Evolutionary conservation across 2,329 filamentous ascomycete genomes (phyloP), one percentile per base, ranked within the genome.

Genomic region (Chlorencoelia australis): DNA sequence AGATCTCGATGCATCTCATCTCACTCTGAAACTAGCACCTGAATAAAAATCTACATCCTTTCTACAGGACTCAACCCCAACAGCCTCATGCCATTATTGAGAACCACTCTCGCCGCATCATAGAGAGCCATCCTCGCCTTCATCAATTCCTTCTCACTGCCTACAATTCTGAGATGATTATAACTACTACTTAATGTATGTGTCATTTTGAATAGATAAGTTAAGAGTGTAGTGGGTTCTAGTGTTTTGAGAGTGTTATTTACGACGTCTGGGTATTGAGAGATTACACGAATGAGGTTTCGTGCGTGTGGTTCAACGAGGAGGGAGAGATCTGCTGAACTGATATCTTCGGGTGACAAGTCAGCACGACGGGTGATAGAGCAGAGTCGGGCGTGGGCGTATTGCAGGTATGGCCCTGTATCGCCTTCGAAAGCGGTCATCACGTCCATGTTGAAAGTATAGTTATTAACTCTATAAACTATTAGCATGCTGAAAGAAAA

Each of bases 391-490:
- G 81, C 79, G 54, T 87, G 80, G 4, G 83, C 83, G 55, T 88
- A 87, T 64, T 93, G 84, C 28, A 93, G 71, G 58, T 88, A 88
- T 9, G 83, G 82, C 6, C 85, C 85, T 2, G 84, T 91, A 58
- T 89, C 83, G 27, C 83, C 83, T 61, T 91, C 83, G 47, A 88
- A 88, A 3, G 79, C 83, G 6, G 77, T 82, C 81, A 91, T 88
- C 47, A 74, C 71, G 41, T 85, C 76, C 68, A 87, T 78, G 63
- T 88, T 79, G 62, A 89, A 88, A 39, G 71, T 67, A 55, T 77
- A 79, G 60, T 76, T 75, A 59, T 75, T 75, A 58, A 75, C 71
- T 52, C 75, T 69, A 17, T n/a, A 16, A n/a, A 7, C 14, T 10
- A 8, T 33, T 15, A 14, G 13, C 3, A 11, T 20, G 14, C 17